These are phyloP conservation scores for Exophiala sp. DNA, from an alignment of 2,329 filamentous ascomycete species.

Conservation along the genomic window DNA sequence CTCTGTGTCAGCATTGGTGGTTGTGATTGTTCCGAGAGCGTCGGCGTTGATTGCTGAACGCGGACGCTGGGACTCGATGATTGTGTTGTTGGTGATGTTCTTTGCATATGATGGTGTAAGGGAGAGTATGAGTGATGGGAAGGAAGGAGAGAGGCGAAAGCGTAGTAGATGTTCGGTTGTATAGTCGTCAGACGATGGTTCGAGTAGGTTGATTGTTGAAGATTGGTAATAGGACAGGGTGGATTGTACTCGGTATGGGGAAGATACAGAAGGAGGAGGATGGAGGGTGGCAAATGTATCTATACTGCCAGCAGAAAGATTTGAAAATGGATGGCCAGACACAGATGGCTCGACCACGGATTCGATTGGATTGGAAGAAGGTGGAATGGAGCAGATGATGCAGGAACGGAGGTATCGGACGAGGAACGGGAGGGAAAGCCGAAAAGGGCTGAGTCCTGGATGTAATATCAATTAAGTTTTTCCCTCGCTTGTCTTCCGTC, in stretches of 20 bases:
- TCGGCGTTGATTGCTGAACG: conserved; percentile 24
- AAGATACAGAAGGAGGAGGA: conserved; percentile 9
- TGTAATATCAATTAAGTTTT: not conserved
- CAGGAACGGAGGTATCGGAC: conserved; percentile 16
- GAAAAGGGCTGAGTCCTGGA: not conserved
- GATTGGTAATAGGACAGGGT: conserved; percentile 15
- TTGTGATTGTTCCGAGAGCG: conserved; percentile 22
- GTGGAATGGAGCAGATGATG: conserved; percentile 14
- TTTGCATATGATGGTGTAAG: conserved; percentile 21
- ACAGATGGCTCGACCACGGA: conserved; percentile 14
- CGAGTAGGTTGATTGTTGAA: conserved; percentile 1
- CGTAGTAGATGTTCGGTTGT: conserved; percentile 11
- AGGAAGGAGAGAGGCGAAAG: conserved; percentile 14
- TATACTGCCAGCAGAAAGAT: conserved; percentile 12
- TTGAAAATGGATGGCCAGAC: conserved; percentile 13
- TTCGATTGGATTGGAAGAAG: conserved; percentile 12
- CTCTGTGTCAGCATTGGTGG: conserved; percentile 25
- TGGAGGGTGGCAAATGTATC: conserved; percentile 23
- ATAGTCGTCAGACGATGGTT: conserved; percentile 10
- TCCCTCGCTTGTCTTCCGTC: not conserved
- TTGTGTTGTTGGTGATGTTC: conserved; percentile 15
- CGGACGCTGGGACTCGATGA: conserved; percentile 20
- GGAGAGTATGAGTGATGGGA: conserved; percentile 3
- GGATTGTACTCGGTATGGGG: conserved; percentile 12
- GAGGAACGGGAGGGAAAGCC: not conserved